These are phyloP conservation scores for Casaregolazyma lundiana DNA, from an alignment of 1,139 yeast genomes.

Conservation along the genomic window DNA sequence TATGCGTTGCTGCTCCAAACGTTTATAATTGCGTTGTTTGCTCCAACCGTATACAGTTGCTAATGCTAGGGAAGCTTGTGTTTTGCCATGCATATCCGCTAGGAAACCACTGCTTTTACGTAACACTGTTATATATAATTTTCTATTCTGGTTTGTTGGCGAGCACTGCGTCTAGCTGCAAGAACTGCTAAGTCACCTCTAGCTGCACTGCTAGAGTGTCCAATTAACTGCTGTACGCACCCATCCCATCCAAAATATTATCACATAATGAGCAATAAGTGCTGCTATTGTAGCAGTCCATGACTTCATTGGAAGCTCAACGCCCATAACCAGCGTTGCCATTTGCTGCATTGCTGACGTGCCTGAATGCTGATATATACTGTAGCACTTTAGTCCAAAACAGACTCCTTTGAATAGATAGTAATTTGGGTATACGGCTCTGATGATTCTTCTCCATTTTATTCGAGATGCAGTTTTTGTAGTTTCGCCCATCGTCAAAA, in stretches of 20 bases:
- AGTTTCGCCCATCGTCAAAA: slow-evolving; percentile 5
- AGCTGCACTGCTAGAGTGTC: too few species aligned
- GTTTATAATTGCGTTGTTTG: neutral
- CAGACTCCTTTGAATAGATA: neutral
- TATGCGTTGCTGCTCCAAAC: neutral
- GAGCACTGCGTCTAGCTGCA: too few species aligned
- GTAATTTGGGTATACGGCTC: neutral
- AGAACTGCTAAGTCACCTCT: too few species aligned
- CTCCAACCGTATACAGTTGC: too few species aligned
- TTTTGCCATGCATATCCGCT: too few species aligned
- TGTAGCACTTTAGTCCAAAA: neutral
- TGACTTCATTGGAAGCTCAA: neutral
- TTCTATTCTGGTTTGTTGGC: neutral
- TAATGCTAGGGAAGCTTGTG: too few species aligned
- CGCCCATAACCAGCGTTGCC: neutral
- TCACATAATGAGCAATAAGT: neutral
- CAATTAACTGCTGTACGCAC: too few species aligned
- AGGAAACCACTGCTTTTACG: neutral
- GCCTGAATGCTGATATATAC: neutral
- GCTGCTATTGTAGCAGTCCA: neutral
- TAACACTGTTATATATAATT: slow-evolving; percentile 1
- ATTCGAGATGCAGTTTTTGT: neutral
- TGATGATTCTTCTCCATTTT: neutral
- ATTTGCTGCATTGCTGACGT: neutral
- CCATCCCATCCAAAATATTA: neutral